Conservation (phyloP, 768 basidiomycete genomes). For the Tulasnella sp. region DNA sequence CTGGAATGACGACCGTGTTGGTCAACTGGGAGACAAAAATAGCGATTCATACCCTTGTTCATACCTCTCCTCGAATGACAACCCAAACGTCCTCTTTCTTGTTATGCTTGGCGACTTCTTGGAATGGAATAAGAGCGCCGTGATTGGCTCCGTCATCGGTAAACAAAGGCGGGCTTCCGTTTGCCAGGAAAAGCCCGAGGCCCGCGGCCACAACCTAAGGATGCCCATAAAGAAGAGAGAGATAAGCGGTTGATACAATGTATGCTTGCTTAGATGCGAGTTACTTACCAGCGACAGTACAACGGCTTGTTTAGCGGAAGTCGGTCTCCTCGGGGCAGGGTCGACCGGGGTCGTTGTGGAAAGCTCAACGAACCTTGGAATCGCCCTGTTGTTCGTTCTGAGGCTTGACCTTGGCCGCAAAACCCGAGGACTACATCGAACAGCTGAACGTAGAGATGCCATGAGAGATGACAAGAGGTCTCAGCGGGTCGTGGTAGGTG, state of each 20-base stretch:
- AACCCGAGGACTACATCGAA: background rate
- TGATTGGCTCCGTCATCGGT: background rate
- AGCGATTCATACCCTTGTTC: background rate
- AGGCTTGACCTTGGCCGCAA: background rate
- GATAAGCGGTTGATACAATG: background rate
- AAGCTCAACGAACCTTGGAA: background rate
- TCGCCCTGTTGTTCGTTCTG: background rate
- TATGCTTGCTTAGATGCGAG: background rate
- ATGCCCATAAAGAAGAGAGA: background rate
- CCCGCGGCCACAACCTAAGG: background rate
- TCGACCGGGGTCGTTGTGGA: background rate
- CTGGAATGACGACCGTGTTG: background rate
- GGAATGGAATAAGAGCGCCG: slow-evolving; percentile 16
- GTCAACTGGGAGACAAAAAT: background rate
- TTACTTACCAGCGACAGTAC: background rate
- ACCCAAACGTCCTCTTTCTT: slow-evolving; percentile 24
- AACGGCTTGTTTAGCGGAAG: background rate
- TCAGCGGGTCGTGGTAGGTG: background rate
- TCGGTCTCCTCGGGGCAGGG: background rate
- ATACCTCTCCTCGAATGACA: slow-evolving; percentile 21
- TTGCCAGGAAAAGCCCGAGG: background rate
- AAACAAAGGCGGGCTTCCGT: background rate
- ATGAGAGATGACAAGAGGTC: background rate
- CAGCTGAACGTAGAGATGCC: background rate
- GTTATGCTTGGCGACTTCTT: slow-evolving; percentile 30